Evolutionary conservation across 2,329 filamentous ascomycete genomes (phyloP).

Genomic region (Aspergillus hortae): DNA sequence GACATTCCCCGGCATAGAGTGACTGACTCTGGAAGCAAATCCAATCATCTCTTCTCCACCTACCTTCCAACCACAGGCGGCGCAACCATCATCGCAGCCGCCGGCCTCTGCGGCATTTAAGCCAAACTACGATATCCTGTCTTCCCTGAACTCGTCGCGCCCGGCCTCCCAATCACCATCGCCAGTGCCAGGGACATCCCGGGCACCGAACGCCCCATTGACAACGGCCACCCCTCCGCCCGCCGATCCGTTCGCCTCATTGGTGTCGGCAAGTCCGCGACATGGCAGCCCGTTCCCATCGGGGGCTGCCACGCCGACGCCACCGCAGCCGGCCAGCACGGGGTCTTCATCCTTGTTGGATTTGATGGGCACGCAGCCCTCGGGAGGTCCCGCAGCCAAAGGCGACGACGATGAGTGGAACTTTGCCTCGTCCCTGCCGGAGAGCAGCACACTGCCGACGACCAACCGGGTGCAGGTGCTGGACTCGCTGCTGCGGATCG

Average conservation of each 20-base stretch:
- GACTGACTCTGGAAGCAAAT: conserved; percentile 36
- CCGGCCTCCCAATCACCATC: conserved; percentile 49
- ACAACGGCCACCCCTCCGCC: conserved; percentile 32
- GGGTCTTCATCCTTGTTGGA: conserved; percentile 31
- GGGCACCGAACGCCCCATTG: conserved; percentile 22
- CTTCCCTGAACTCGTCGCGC: conserved; percentile 47
- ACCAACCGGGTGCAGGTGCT: conserved; percentile 65
- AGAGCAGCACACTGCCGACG: conserved; percentile 51
- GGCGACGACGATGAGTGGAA: conserved; percentile 86
- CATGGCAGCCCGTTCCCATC: conserved; percentile 40
- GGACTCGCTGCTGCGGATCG: conserved; percentile 67
- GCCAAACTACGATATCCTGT: conserved; percentile 57
- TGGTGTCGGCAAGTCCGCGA: conserved; percentile 52
- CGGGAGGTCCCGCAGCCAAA: conserved; percentile 31
- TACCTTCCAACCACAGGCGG: conserved; percentile 32
- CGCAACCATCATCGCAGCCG: background rate
- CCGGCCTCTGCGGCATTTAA: conserved; percentile 42
- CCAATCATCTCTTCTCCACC: conserved; percentile 28
- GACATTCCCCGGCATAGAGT: background rate
- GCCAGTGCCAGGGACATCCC: conserved; percentile 42
- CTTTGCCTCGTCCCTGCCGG: conserved; percentile 81
- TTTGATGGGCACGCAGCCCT: conserved; percentile 21
- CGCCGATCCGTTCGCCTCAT: conserved; percentile 60
- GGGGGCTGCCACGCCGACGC: conserved; percentile 17
- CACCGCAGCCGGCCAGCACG: conserved; percentile 17